Evolutionary conservation across 2,329 filamentous ascomycete species (phyloP).

Genomic region (Coniochaeta hoffmannii): DNA sequence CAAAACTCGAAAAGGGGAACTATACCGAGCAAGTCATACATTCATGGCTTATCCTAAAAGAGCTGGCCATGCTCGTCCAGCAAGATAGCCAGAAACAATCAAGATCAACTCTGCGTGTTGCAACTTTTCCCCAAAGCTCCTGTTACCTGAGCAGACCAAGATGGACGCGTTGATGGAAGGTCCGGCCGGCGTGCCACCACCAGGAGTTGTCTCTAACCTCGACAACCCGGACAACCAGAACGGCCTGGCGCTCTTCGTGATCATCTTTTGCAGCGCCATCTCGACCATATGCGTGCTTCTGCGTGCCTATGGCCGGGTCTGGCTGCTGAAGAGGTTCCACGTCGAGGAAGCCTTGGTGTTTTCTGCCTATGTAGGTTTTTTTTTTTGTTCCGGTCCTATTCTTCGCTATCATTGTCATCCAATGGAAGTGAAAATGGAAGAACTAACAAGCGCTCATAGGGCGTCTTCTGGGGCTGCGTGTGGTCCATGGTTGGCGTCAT

Average conservation of each 20-base stretch:
- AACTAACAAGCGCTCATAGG: not conserved
- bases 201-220: not conserved
- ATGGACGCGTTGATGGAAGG: not conserved
- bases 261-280: not conserved
- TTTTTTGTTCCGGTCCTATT: no score
- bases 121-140: no score
- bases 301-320: not conserved
- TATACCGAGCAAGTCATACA: not conserved
- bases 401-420: no score
- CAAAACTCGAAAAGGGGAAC: no score
- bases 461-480: not conserved
- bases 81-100: no score
- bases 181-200: not conserved
- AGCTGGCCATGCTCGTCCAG: not conserved
- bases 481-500: not conserved
- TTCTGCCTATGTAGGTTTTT: not conserved
- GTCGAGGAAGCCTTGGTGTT: not conserved
- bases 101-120: no score
- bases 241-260: not conserved
- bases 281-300: not conserved
- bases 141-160: not conserved
- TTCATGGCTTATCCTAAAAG: no score
- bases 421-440: no score
- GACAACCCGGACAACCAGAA: not conserved
- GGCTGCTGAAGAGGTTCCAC: not conserved